Evolutionary conservation across 2,329 filamentous ascomycete species (phyloP).

Genomic region (Xylariaceae sp.): DNA sequence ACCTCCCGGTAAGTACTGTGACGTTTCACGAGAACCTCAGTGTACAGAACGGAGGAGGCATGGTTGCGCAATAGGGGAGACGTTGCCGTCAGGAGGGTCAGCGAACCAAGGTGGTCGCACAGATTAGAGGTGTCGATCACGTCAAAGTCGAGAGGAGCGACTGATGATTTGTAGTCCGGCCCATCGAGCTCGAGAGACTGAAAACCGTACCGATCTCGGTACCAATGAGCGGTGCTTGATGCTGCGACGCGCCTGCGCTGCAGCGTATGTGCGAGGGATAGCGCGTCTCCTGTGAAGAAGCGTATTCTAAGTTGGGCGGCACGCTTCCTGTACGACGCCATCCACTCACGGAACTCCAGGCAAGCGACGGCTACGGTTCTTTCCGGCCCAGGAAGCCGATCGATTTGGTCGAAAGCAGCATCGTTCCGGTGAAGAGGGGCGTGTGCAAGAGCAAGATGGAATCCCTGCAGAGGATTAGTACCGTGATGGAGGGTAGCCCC

Average conservation of each 20-base stretch:
- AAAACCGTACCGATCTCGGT: constrained; percentile 38
- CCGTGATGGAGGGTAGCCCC: constrained; percentile 43
- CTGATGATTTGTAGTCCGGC: constrained; percentile 37
- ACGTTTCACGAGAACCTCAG: constrained; percentile 40
- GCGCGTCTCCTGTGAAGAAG: constrained; percentile 45
- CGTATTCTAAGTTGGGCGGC: constrained; percentile 39
- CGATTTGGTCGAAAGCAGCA: neutral
- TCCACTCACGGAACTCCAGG: constrained; percentile 46
- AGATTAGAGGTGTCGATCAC: constrained; percentile 54
- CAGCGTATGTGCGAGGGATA: constrained; percentile 50
- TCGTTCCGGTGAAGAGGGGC: constrained; percentile 31
- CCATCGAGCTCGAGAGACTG: constrained; percentile 39
- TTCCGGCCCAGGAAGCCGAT: neutral
- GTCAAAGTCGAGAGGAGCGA: constrained; percentile 44
- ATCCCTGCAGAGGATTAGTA: constrained; percentile 50
- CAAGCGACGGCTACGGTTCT: constrained; percentile 36
- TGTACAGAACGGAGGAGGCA: constrained; percentile 46
- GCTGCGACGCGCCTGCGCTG: constrained; percentile 36
- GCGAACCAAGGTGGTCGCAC: constrained; percentile 40
- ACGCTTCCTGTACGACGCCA: constrained; percentile 35
- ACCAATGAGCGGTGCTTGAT: constrained; percentile 39
- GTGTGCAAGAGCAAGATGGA: constrained; percentile 49
- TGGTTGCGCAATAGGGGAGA: constrained; percentile 43
- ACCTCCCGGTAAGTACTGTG: constrained; percentile 27
- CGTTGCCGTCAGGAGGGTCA: constrained; percentile 44